Conservation (phyloP, 352 stramenopile genomes). For the Phytopythium cucurbitacearum region DNA sequence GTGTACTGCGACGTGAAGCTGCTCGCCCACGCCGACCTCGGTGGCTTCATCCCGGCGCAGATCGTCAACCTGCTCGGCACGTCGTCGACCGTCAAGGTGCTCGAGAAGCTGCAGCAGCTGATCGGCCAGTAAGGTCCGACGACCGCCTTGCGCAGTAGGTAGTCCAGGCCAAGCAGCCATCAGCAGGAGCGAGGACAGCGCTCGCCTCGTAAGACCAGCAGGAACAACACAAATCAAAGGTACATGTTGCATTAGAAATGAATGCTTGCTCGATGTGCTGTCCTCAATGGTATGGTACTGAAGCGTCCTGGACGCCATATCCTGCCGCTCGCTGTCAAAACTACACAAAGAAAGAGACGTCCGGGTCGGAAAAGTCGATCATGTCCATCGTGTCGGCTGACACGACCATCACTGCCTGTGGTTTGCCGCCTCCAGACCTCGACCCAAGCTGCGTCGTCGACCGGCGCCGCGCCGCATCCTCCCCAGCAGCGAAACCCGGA, state of each 20-base stretch:
- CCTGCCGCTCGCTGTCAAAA: not conserved
- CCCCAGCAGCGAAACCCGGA: no score
- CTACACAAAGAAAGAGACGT: constrained; percentile 44
- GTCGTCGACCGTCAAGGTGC: constrained; percentile 77
- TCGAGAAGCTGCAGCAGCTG: constrained; percentile 62
- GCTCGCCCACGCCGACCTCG: constrained; percentile 68
- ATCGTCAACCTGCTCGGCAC: constrained; percentile 85
- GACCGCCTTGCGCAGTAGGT: no score
- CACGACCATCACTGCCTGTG: constrained; percentile 23
- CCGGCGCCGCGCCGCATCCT: no score
- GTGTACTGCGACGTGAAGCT: constrained; percentile 71
- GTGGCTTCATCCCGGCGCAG: constrained; percentile 72
- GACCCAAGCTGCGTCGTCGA: not conserved
- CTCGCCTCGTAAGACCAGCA: no score
- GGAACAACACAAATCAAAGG: no score
- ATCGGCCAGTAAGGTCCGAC: constrained; percentile 19
- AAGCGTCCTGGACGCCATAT: not conserved
- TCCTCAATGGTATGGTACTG: constrained; percentile 12
- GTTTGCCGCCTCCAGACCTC: not conserved
- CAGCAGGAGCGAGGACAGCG: no score
- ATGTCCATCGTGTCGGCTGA: constrained; percentile 37
- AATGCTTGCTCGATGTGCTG: not conserved
- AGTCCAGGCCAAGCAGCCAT: no score
- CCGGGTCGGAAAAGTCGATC: constrained; percentile 35
- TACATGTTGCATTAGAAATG: no score